A percentile compares a stretch with the other conserved stretches of the same genome.
Conservation (phyloP, 257 asterid genomes). For the Petunia axillaris region DNA sequence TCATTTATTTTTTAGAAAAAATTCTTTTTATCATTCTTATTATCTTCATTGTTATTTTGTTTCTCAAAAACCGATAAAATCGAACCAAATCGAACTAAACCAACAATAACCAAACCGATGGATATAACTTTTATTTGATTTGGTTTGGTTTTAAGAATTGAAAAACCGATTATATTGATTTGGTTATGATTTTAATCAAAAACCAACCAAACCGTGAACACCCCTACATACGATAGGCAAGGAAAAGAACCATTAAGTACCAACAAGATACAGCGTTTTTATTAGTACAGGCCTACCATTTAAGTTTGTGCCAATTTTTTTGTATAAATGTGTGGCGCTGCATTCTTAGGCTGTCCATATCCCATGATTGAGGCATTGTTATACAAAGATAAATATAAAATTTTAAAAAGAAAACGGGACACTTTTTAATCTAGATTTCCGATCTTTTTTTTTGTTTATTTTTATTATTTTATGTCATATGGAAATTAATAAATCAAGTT, state of each 20-base stretch:
- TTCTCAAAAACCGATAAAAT: too few species aligned
- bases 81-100: too few species aligned
- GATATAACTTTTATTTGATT: too few species aligned
- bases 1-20: too few species aligned
- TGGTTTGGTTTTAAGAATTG: too few species aligned
- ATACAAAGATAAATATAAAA: neutral
- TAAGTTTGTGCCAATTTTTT: constrained; percentile 2
- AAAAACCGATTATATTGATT: too few species aligned
- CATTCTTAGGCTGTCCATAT: constrained; percentile 18
- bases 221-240: too few species aligned
- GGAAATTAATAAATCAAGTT: neutral
- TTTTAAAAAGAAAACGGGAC: neutral
- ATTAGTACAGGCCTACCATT: constrained; percentile 7
- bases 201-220: too few species aligned
- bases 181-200: too few species aligned
- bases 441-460: neutral
- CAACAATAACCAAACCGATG: too few species aligned
- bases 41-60: too few species aligned
- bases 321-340: constrained; percentile 12
- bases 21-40: too few species aligned
- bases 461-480: neutral
- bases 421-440: neutral
- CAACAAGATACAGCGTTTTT: constrained; percentile 24
- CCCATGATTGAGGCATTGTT: constrained; percentile 12
- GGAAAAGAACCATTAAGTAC: neutral